Percentiles rank a stretch among this genome's conserved stretches.
Conservation (phyloP, 179 eudicot genomes). For the Silene noctiflora region DNA sequence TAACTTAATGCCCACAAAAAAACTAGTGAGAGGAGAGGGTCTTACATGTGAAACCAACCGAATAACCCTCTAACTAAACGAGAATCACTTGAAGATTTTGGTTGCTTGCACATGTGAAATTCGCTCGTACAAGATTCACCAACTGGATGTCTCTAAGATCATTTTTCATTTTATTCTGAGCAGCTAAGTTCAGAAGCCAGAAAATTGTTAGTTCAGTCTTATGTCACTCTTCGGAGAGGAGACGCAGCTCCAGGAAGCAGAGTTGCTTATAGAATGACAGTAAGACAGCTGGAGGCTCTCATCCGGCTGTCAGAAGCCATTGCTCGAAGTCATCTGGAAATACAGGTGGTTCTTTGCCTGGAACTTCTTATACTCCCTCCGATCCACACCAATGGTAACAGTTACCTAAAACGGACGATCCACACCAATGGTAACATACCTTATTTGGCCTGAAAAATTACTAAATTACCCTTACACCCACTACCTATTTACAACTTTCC, state of each 20-base stretch:
- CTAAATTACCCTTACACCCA: too few relatives aligned
- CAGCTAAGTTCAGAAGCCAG: conserved; percentile 80
- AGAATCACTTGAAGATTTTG: not conserved
- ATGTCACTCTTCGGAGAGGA: conserved; percentile 81
- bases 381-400: too few relatives aligned
- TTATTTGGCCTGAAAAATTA: too few relatives aligned
- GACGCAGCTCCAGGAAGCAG: conserved; percentile 84
- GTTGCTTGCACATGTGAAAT: not conserved
- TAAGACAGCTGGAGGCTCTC: conserved; percentile 94
- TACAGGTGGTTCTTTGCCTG: conserved; percentile 42
- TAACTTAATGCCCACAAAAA: not conserved
- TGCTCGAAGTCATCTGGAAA: conserved; percentile 72
- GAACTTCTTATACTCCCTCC: not conserved
- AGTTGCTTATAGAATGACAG: conserved; percentile 99
- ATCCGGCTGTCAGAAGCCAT: conserved; percentile 92
- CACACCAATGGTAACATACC: too few relatives aligned
- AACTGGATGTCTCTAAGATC: not conserved
- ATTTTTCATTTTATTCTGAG: conserved; percentile 16
- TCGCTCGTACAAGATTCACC: not conserved
- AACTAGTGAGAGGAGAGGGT: not conserved
- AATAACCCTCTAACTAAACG: not conserved
- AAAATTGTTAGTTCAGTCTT: conserved; percentile 77
- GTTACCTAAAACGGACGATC: too few relatives aligned
- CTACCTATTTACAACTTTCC: too few relatives aligned
- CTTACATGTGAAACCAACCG: not conserved